Evolutionary conservation across 306 rosid genomes (phyloP), one percentile per base, ranked within the genome.

Genomic region (Cucurbita moschata): DNA sequence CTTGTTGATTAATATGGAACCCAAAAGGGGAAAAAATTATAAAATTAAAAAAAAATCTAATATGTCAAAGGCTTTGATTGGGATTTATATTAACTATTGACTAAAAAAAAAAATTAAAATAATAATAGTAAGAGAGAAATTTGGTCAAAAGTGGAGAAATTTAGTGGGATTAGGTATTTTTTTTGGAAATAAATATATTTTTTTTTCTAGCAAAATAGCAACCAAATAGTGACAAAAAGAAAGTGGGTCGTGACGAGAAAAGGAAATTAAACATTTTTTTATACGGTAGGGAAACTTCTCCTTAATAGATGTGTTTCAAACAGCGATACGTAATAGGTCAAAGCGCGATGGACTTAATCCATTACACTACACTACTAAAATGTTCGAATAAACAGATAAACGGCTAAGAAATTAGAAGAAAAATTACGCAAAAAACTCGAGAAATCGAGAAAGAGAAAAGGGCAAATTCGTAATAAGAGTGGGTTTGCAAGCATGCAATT

Each of bases 141-240:
- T 68, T 47, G 73, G 56, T 68, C 57, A 69, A 70, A 70, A 70
- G 74, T 50, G 4, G 56, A 50, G 40, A 23, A 10, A 42, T 23
- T 5, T 23, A 50, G 74, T 70, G 74, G 74, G 59, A 70, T 70
- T 70, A 70, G 74, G 74, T 70, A 26, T 26, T 4, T 7, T 56
- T 56, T 30, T 49, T 30, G 35, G 35, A 30, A 2, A 30, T 30
- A 30, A 30, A 30, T 30, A 30, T 30, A 30, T 70, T 26, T 26
- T 4, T 7, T 26, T 56, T 50, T 49, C 4, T 15, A 35, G 74
- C 74, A 70, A 70, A 70, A 30, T 26, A 35, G 59, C 74, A 70
- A 70, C 58, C 74, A 70, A 70, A 53, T 50, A 9, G 10, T 70
- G 74, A 70, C 74, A 70, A 70, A 70, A 70, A 70, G 15, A 15